Evolutionary conservation across 495 filamentous ascomycete species (phyloP).

Genomic region (Annulohypoxylon nitens): DNA sequence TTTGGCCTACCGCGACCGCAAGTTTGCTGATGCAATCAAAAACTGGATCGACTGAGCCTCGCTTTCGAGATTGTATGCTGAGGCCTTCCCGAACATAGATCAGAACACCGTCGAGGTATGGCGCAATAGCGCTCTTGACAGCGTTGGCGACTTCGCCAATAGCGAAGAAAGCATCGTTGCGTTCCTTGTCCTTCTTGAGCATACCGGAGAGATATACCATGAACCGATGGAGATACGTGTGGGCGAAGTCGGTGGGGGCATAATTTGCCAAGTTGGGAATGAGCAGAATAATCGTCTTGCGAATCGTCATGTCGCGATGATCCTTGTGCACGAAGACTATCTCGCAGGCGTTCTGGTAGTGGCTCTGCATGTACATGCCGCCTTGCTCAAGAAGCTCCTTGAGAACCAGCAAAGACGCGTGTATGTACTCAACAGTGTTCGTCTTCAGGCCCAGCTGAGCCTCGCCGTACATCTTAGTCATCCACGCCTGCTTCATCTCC

Average conservation of each 20-base stretch:
- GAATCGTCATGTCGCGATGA: slow-evolving; percentile 86
- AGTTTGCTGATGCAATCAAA: slow-evolving; percentile 98
- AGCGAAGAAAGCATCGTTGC: slow-evolving; percentile 91
- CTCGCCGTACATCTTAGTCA: slow-evolving; percentile 87
- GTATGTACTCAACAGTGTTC: slow-evolving; percentile 83
- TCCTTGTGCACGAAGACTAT: slow-evolving; percentile 91
- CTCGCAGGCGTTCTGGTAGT: slow-evolving; percentile 89
- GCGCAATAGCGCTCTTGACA: slow-evolving; percentile 90
- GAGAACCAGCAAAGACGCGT: slow-evolving; percentile 90
- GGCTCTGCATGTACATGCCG: slow-evolving; percentile 98
- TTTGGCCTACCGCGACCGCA: slow-evolving; percentile 93
- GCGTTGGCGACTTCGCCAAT: slow-evolving; percentile 97
- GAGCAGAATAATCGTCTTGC: slow-evolving; percentile 86
- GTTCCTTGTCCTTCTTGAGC: slow-evolving; percentile 94
- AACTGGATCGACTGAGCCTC: slow-evolving; percentile 86
- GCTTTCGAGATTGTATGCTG: slow-evolving; percentile 80
- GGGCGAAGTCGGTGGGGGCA: slow-evolving; percentile 85
- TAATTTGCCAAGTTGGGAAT: slow-evolving; percentile 96
- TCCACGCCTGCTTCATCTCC: slow-evolving; percentile 84
- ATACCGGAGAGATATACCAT: slow-evolving; percentile 96
- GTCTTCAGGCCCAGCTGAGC: slow-evolving; percentile 81
- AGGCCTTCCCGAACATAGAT: slow-evolving; percentile 92
- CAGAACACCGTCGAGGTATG: slow-evolving; percentile 93
- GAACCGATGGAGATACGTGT: slow-evolving; percentile 88
- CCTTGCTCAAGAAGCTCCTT: slow-evolving; percentile 92